phyloP scores from a whole-genome alignment of 768 basidiomycete species.

The Termitomyces heimii region DNA sequence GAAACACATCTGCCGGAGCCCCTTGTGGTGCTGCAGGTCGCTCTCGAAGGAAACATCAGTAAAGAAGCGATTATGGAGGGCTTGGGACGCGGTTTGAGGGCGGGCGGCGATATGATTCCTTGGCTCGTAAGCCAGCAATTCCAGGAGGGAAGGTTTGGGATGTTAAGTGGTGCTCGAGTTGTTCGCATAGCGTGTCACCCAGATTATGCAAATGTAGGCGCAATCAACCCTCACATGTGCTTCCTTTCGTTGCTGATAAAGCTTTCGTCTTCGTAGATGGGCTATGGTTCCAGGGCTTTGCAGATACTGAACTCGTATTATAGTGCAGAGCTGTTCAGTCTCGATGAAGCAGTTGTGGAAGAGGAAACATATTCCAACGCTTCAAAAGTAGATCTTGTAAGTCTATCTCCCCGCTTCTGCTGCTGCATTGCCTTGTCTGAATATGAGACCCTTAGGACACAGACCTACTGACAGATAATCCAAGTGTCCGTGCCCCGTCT shows the following conservation, averaged over 20 bases:
- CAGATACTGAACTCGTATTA: constrained; percentile 87
- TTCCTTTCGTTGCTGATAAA: constrained; percentile 4
- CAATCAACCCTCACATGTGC: background rate
- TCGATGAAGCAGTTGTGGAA: constrained; percentile 59
- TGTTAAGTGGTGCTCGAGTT: constrained; percentile 84
- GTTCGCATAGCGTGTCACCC: constrained; percentile 95
- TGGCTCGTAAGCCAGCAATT: constrained; percentile 95
- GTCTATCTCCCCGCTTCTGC: constrained; percentile 8
- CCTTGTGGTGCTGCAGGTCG: constrained; percentile 92
- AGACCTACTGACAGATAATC: constrained; percentile 71
- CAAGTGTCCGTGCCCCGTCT: constrained; percentile 61
- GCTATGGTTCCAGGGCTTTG: constrained; percentile 88
- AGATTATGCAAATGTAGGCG: constrained; percentile 81
- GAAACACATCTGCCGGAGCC: constrained; percentile 92
- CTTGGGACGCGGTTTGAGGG: constrained; percentile 73
- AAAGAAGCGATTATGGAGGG: constrained; percentile 83
- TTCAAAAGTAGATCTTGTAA: constrained; percentile 38
- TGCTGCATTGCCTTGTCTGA: background rate
- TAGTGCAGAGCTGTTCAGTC: constrained; percentile 84
- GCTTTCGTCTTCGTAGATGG: constrained; percentile 58
- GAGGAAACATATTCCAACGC: constrained; percentile 60
- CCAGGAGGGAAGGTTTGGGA: constrained; percentile 92
- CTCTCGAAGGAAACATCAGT: constrained; percentile 90
- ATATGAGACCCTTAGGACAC: constrained; percentile 19
- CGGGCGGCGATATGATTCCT: constrained; percentile 96